Evolutionary conservation across 2,329 filamentous ascomycete species (phyloP).

Genomic region (Talaromyces sp.): DNA sequence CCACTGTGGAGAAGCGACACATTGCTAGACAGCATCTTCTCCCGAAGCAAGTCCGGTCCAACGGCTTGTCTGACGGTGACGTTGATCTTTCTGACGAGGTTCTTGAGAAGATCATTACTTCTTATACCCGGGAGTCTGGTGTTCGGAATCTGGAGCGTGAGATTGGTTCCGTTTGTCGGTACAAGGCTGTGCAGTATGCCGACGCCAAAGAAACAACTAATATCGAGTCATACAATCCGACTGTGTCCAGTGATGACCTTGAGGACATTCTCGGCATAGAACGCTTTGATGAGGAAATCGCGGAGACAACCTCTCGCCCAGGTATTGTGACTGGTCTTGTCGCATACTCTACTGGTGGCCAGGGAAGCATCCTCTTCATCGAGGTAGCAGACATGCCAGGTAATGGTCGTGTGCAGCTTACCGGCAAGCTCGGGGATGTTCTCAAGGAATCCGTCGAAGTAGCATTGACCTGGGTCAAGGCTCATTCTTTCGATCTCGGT

Average conservation of each 20-base stretch:
- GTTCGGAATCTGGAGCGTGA: constrained; percentile 95
- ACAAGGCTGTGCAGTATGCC: constrained; percentile 91
- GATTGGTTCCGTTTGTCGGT: constrained; percentile 87
- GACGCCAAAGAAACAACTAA: constrained; percentile 74
- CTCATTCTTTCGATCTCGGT: constrained; percentile 85
- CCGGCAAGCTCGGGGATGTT: constrained; percentile 92
- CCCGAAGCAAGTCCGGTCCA: constrained; percentile 88
- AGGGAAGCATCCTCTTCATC: constrained; percentile 96
- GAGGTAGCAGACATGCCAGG: constrained; percentile 98
- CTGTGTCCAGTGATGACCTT: constrained; percentile 71
- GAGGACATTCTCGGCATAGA: constrained; percentile 90
- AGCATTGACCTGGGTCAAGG: constrained; percentile 93
- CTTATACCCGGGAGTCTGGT: constrained; percentile 92
- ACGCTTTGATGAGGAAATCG: constrained; percentile 91
- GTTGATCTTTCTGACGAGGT: constrained; percentile 75
- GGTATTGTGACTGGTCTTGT: constrained; percentile 95
- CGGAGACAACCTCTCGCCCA: constrained; percentile 73
- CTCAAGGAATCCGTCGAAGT: constrained; percentile 97
- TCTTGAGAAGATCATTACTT: constrained; percentile 90
- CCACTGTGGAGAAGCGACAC: constrained; percentile 91
- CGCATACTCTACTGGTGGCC: constrained; percentile 85
- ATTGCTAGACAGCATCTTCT: constrained; percentile 92
- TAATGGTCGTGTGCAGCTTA: constrained; percentile 84
- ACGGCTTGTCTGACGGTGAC: constrained; percentile 73
- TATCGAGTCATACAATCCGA: constrained; percentile 65